Evolutionary conservation across 441 rosid species (phyloP), one percentile per base, ranked within the genome.

Genomic region (Jatropha multifida): DNA sequence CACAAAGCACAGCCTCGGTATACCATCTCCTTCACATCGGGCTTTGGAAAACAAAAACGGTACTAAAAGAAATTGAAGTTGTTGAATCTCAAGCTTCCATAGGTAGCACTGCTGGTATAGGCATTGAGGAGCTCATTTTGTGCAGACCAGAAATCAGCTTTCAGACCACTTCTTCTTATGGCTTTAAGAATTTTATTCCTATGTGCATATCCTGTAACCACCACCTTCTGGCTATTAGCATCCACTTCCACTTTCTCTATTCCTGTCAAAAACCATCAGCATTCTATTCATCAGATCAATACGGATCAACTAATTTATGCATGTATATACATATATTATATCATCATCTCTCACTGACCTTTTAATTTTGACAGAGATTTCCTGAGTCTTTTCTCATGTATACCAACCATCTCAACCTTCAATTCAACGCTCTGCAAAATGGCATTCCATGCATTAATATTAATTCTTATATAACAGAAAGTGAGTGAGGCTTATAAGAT

Each of bases 221-320:
- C 76, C 71, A 86, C 89, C 71, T 86, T 86, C 78, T 86, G 80
- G 37, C 82, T 79, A n/a, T 65, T 80, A 0, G 66, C 89, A 77
- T 86, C 89, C 78, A 86, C 89, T 72, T 86, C 87, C 52, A 86
- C 89, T 71, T 82, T 86, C 85, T 86, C 89, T 74, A 86, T 83
- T 67, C 88, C 88, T 82, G 84, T n/a, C n/a, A 38, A 7, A 18
- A 0, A 27, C 3, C 3, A n/a, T 3, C 15, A 44, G 17, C 23
- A 2, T 3, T 17, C 2, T 6, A 48, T 6, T 5, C 17, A 48
- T 11, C 51, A 48, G 13, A 48, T 9, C 51, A 48, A 46, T 48
- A 3, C 51, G 0, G 32, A 32, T 32, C 2, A 32, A 32, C 32
- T 32, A 32, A 32, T 32, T 32, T 32, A 32, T 32, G 32, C 32